Evolutionary conservation across 2,329 filamentous ascomycete species (phyloP), one percentile per base, ranked within the genome.

Genomic region (Byssoonygena ceratinophila): DNA sequence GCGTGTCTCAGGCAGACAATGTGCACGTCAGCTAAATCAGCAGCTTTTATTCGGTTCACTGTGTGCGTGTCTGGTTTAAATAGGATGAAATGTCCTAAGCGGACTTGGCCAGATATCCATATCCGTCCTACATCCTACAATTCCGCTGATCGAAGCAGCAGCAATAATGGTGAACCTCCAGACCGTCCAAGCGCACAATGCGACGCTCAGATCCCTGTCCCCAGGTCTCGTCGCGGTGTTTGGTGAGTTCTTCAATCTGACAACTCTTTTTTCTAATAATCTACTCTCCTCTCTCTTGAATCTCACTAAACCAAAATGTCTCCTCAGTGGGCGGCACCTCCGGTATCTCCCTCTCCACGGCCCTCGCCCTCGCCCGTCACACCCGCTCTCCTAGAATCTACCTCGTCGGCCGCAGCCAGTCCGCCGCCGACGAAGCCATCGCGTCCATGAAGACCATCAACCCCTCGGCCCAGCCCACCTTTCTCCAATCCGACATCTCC

Each of bases 261-360:
- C n/a, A n/a, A n/a, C n/a, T n/a, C n/a, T n/a, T n/a, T n/a, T n/a
- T 18, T 45, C 39, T 11, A 31, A 16, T 14, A 16, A 40, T 50
- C n/a, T n/a, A n/a, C n/a, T n/a, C n/a, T n/a, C n/a, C n/a, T n/a
- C n/a, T n/a, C n/a, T n/a, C n/a, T n/a, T n/a, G n/a, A n/a, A n/a
- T n/a, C n/a, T n/a, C n/a, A n/a, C n/a, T n/a, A n/a, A n/a, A n/a
- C n/a, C n/a, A n/a, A n/a, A n/a, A n/a, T n/a, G n/a, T 37, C 6
- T 40, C 11, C 18, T 25, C 45, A 60, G 59, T 76, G 2, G 76
- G 77, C 41, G 76, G 71, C 36, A 80, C 76, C 1, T 70, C 70
- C 23, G 77, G 76, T 20, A 76, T 80, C 48, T 75, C 75, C 9
- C 69, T 76, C 57, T 61, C 68, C 7, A 71, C 75, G 0, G 62